Evolutionary conservation across 2,329 filamentous ascomycete species (phyloP).

Genomic region (Apiospora pterosperma): DNA sequence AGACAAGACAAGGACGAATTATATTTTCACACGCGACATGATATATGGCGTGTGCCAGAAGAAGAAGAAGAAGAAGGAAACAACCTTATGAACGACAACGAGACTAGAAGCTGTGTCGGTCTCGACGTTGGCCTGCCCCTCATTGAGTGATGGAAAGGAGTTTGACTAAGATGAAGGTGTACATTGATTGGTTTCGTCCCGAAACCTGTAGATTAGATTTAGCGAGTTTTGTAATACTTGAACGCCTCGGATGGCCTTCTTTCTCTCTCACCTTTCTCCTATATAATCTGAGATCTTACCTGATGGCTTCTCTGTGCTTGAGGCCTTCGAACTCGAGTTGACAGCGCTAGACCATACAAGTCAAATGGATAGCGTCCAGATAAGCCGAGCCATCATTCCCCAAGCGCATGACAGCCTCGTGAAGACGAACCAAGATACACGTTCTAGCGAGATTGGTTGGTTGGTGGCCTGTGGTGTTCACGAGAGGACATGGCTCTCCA

Average conservation of each 20-base stretch:
- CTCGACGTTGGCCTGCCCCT: background rate
- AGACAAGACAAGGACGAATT: background rate
- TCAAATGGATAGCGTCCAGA: too few relatives aligned
- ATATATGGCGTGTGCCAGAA: background rate
- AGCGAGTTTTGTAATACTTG: background rate
- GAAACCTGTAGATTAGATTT: constrained; percentile 2
- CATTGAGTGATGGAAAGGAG: background rate
- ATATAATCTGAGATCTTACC: too few relatives aligned
- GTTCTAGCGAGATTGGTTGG: too few relatives aligned
- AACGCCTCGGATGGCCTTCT: background rate
- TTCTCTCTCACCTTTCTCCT: background rate
- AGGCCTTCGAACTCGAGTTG: too few relatives aligned
- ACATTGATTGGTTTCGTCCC: background rate
- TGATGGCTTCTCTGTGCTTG: too few relatives aligned
- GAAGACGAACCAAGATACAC: too few relatives aligned
- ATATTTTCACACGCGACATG: background rate
- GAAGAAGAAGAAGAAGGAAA: background rate
- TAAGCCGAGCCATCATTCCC: too few relatives aligned
- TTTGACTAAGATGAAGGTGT: background rate
- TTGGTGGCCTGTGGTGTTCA: too few relatives aligned
- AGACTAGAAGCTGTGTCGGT: background rate
- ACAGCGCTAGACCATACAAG: too few relatives aligned
- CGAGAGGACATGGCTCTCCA: too few relatives aligned
- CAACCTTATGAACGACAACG: background rate
- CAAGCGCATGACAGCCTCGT: too few relatives aligned